Base-by-base conservation (phyloP, 202 grass and related monocot species). In the Schoenoplectus tabernaemontani region DNA sequence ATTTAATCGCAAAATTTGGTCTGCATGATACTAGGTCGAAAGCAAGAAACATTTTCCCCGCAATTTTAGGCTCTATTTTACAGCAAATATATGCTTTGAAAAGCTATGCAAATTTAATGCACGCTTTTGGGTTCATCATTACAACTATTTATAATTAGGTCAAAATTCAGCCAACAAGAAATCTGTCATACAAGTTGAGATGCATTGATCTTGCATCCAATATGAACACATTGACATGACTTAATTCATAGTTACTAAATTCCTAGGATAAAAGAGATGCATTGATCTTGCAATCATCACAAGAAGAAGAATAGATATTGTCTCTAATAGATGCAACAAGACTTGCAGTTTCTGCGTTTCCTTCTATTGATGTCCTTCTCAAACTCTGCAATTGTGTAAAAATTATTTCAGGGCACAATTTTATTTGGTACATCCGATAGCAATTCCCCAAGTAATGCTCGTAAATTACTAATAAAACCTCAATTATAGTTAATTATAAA, bases 301-400 rank as follows among this genome's bases (percentile, higher is more conserved):
- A 59, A 43, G 81, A 67, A 80, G 77, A 78, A 80, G 81, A 72
- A 65, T 76, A 76, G 22, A 90, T 57, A 46, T 82, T 64, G 41
- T 85, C 82, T 83, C 85, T 85, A 85, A 90, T 88, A 76, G 78
- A 85, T 75, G 81, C 84, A 83, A 92, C 82, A 78, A 96, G 87
- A 84, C 81, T 46, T 58, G 69, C 64, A 58, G 86, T 92, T 79
- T 92, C 82, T 75, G 91, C 78, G 65, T 69, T 79, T 77, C 56
- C 43, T 4, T 89, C 66, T 43, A 96, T 61, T 2, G 78, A 79
- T 23, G 66, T 79, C 83, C 89, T 96, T 78, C 68, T 28, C 38
- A 85, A 92, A 81, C 83, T 91, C 92, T 91, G 87, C 48, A 69
- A 41, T 78, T 81, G 81, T 57, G 69, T 67, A 77, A 4, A 56